These are phyloP conservation scores for Lodderomyces margitis DNA, from an alignment of 1,139 yeast species.

Conservation along the genomic window DNA sequence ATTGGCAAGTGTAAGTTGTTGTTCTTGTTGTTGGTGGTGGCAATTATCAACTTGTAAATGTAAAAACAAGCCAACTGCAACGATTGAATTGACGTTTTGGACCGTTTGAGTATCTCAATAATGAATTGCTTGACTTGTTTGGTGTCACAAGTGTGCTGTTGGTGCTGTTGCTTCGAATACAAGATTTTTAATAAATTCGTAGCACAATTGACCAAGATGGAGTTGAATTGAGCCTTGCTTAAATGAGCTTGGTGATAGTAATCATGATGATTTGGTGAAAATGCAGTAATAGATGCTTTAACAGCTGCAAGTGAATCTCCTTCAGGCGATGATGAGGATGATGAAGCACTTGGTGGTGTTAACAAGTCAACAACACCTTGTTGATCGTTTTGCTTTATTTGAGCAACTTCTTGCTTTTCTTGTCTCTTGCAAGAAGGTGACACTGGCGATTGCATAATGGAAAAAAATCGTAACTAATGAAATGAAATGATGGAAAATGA, in stretches of 20 bases:
- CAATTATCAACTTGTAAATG: constrained; percentile 45
- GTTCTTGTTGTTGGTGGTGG: too few species aligned
- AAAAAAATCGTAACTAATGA: not conserved
- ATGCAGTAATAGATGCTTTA: constrained; percentile 3
- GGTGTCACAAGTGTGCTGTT: constrained; percentile 1
- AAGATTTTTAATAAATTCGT: constrained; percentile 37
- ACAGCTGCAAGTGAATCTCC: constrained; percentile 2
- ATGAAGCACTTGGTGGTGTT: constrained; percentile 5
- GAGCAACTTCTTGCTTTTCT: not conserved
- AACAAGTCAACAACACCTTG: not conserved
- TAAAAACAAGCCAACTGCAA: constrained; percentile 69
- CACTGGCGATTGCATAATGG: constrained; percentile 5
- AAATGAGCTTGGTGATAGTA: constrained; percentile 38
- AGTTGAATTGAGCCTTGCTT: constrained; percentile 43
- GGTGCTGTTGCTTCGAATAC: constrained; percentile 20
- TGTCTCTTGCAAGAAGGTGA: constrained; percentile 3
- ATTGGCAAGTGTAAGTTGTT: constrained; percentile 8
- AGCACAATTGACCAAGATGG: constrained; percentile 38
- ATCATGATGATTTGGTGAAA: constrained; percentile 38
- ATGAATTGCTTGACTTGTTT: constrained; percentile 38
- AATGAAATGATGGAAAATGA: not conserved
- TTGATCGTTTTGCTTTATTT: not conserved
- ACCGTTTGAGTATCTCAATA: constrained; percentile 64
- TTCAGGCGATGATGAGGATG: not conserved
- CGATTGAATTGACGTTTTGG: constrained; percentile 63